Evolutionary conservation across 768 basidiomycete genomes (phyloP).

Genomic region (Suillus subaureus): DNA sequence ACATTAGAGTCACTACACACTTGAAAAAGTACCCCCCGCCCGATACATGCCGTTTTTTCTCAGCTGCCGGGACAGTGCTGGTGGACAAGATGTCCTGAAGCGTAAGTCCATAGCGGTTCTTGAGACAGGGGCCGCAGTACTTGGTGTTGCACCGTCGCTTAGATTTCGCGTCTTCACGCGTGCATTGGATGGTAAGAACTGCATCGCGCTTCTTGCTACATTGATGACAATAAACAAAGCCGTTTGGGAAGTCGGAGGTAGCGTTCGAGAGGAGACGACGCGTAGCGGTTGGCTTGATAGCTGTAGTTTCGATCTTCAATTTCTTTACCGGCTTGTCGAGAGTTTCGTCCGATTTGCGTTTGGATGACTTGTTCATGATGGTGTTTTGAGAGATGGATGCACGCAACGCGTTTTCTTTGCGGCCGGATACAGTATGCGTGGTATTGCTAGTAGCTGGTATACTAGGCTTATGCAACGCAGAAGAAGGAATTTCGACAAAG

Average conservation of each 20-base stretch:
- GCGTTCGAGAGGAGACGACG: conserved; percentile 18
- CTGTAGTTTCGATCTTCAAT: conserved; percentile 22
- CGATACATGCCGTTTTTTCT: conserved; percentile 29
- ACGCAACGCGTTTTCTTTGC: conserved; percentile 14
- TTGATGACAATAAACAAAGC: conserved; percentile 67
- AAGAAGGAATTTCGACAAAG: conserved; percentile 58
- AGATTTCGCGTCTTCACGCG: conserved; percentile 33
- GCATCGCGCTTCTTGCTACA: conserved; percentile 63
- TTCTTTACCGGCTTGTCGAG: conserved; percentile 24
- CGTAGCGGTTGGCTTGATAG: conserved; percentile 18
- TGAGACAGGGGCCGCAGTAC: conserved; percentile 68
- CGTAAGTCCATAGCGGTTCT: conserved; percentile 58
- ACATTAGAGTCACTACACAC: conserved; percentile 34
- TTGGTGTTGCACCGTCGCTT: conserved; percentile 52
- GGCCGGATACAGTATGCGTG: too few relatives aligned
- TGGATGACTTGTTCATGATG: conserved; percentile 38
- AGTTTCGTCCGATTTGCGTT: conserved; percentile 52
- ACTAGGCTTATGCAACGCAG: too few relatives aligned
- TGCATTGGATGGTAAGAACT: conserved; percentile 42
- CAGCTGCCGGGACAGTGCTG: conserved; percentile 30
- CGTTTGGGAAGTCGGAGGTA: conserved; percentile 37
- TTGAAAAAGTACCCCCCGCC: conserved; percentile 50
- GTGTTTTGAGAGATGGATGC: conserved; percentile 33
- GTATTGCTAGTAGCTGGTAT: too few relatives aligned
- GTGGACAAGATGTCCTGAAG: conserved; percentile 45